Evolutionary conservation across 768 basidiomycete genomes (phyloP).

Genomic region (Hericium erinaceus): DNA sequence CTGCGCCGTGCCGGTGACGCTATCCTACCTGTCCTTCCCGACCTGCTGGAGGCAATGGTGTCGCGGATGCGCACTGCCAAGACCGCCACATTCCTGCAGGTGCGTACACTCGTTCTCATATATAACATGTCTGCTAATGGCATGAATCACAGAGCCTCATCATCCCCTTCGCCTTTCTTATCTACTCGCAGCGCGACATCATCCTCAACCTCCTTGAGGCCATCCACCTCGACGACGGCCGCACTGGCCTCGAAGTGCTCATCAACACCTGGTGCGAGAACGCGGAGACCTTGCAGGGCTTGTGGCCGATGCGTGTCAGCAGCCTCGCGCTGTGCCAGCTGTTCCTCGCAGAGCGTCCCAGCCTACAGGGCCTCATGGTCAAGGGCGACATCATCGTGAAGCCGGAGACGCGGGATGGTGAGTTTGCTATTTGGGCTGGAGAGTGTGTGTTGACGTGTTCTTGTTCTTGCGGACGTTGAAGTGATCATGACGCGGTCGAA

Average conservation of each 20-base stretch:
- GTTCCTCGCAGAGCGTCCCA: conserved; percentile 55
- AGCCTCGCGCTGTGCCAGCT: conserved; percentile 74
- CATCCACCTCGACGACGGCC: conserved; percentile 41
- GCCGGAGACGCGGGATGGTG: conserved; percentile 73
- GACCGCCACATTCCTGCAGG: conserved; percentile 89
- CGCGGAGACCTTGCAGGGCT: conserved; percentile 88
- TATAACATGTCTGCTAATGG: not conserved
- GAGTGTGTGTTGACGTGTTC: not conserved
- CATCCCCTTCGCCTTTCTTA: conserved; percentile 89
- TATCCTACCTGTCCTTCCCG: conserved; percentile 78
- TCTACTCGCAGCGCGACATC: conserved; percentile 76
- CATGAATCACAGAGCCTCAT: conserved; percentile 57
- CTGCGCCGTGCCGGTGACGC: conserved; percentile 74
- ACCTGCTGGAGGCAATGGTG: conserved; percentile 79
- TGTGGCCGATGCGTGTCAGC: conserved; percentile 86
- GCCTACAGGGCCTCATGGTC: conserved; percentile 60
- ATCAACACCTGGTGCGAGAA: conserved; percentile 93
- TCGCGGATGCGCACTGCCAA: conserved; percentile 73
- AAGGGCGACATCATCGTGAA: conserved; percentile 90
- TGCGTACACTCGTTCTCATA: conserved; percentile 17
- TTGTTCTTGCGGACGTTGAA: conserved; percentile 20
- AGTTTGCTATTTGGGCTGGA: conserved; percentile 21
- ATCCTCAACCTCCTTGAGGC: conserved; percentile 72
- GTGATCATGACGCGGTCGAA: conserved; percentile 96
- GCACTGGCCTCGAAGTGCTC: conserved; percentile 75